Base-by-base conservation (phyloP, 2,329 filamentous ascomycete genomes). In the Coniochaeta hoffmannii region DNA sequence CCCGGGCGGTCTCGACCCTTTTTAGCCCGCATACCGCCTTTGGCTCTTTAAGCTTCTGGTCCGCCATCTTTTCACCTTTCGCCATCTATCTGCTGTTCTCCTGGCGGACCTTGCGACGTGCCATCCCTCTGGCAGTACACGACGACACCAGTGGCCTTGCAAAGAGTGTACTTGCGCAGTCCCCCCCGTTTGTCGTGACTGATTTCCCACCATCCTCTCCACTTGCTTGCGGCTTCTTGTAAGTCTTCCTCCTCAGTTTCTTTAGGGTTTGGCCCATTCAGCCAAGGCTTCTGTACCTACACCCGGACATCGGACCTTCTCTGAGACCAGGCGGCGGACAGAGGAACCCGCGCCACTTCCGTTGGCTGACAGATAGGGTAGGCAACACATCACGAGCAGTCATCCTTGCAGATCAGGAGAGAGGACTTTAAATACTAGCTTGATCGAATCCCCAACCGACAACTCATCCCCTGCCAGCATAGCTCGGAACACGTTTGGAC, bases 1-100 rank as follows among this genome's bases (percentile, higher is more conserved):
- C 19, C 22, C 19, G 41, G 24, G 26, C 24, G 41, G 41, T 22
- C 41, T 46, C 41, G 41, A 46, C 41, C 41, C 41, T 46, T 46
- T 46, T 46, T 28, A 46, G 41, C 41, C 41, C 22, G 41, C 41
- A 46, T 46, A 26, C 22, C 50, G 32, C 50, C 50, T 53, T 53
- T 34, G 31, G 31, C 19, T 7, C 22, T 26, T 53, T 53, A n/a
- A 46, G 11, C 50, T 53, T 53, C 24, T 12, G 22, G 41, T 8
- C 41, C 24, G 41, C 41, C 36, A 9, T 46, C 4, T 17, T 46
- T 26, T 28, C 24, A 35, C 19, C 35, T 44, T n/a, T 36, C 53
- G 26, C 36, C 53, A 17, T 54, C 31, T 54, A 6, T 54, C 41
- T 19, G 24, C n/a, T 46, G 12, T 3, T 17, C 31, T 12, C 32